Evolutionary conservation across 1,284 basidiomycete genomes (phyloP), one percentile per base, ranked within the genome.

Genomic region (Heterobasidion irregulare): DNA sequence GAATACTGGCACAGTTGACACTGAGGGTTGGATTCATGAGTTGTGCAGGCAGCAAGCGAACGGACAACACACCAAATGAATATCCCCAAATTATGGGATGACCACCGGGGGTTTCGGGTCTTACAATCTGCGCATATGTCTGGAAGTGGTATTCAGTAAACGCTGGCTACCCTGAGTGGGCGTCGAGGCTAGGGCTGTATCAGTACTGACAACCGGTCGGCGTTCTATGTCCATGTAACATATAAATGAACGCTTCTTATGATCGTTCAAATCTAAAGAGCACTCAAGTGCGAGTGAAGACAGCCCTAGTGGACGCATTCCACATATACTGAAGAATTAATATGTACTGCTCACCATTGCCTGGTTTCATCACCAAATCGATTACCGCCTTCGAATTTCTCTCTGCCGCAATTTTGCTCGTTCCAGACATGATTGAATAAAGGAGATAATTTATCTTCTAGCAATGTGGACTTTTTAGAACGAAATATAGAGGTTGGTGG

Each of bases 41-140:
- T 47, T 50, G 35, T 35, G 47, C 38, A 54, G 26, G 50, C 33
- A 47, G 13, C 26, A 57, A 36, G 26, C 35, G n/a, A 48, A 52
- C 44, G 51, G 56, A 45, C 16, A 47, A 65, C 75, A 56, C 64
- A 89, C 87, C 89, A 92, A 33, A 92, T 76, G 64, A 91, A 91
- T 58, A 92, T 87, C 15, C 89, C 89, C 5, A 94, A 71, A 63
- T 84, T 93, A 65, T 88, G 74, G 3, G 86, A 89, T 1, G 89
- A 84, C 92, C 92, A 94, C 72, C 92, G 73, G 5, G 91, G 90
- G 61, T 77, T 78, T 58, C 81, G 77, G 34, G 82, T 73, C 68
- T 86, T 89, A 70, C 92, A 94, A 70, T 94, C 92, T 8, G 92
- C 92, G 67, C 92, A 94, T 19, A 80, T 65, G 68, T 89, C 89